Conservation (phyloP, 805 yeast species). For the Starmerella apicola region DNA sequence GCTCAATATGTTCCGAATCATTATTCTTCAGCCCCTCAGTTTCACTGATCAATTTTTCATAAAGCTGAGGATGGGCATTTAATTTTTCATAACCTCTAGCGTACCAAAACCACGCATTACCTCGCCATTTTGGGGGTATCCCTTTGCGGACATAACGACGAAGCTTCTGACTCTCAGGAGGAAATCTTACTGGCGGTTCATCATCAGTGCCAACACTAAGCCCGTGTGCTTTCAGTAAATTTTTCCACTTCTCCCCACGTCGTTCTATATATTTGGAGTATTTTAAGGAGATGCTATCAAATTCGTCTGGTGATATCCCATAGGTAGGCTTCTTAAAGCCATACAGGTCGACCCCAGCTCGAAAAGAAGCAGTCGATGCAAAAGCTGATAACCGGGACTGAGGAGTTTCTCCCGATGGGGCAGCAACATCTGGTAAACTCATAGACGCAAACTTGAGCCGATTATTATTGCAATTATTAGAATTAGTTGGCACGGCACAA, state of each 20-base stretch:
- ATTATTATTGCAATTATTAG: background rate
- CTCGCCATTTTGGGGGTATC: constrained; percentile 95
- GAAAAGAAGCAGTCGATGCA: constrained; percentile 15
- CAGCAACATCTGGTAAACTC: background rate
- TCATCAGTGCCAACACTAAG: constrained; percentile 31
- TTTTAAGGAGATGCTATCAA: constrained; percentile 62
- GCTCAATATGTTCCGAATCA: constrained; percentile 85
- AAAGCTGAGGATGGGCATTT: constrained; percentile 59
- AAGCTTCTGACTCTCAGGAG: constrained; percentile 29
- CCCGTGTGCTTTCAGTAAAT: constrained; percentile 56
- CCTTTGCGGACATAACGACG: constrained; percentile 80
- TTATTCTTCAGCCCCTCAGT: constrained; percentile 44
- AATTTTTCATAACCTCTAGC: constrained; percentile 72
- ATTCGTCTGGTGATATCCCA: constrained; percentile 41
- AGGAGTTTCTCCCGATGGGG: background rate
- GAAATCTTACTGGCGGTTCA: constrained; percentile 31
- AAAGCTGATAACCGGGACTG: constrained; percentile 2
- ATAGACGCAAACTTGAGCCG: constrained; percentile 4
- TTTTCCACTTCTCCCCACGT: constrained; percentile 67
- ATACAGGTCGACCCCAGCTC: constrained; percentile 46
- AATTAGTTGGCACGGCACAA: background rate
- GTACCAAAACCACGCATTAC: constrained; percentile 91
- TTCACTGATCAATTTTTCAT: constrained; percentile 52
- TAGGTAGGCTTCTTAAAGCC: constrained; percentile 67
- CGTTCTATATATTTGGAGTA: constrained; percentile 53